Conservation (phyloP, 2,329 filamentous ascomycete species). For the Purpureocillium takamizusanense region DNA sequence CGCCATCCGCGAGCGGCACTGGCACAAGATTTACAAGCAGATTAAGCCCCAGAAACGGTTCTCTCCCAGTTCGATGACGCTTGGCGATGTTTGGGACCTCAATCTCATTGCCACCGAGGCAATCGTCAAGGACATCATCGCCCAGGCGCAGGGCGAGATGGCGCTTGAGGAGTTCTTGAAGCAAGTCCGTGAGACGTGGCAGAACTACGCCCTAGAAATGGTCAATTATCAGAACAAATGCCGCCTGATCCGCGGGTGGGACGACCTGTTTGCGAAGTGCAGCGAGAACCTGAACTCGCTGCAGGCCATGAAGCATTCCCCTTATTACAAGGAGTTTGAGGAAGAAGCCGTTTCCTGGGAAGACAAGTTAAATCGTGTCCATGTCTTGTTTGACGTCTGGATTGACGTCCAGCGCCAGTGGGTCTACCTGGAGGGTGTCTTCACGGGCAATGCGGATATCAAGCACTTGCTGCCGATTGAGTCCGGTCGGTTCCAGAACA, state of each 20-base stretch:
- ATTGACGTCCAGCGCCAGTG: conserved; percentile 99
- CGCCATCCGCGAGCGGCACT: conserved; percentile 91
- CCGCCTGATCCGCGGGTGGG: conserved; percentile 92
- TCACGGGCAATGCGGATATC: conserved; percentile 97
- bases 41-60: conserved; percentile 89
- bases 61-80: conserved; percentile 84
- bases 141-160: conserved; percentile 96
- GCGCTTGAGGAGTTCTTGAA: conserved; percentile 95
- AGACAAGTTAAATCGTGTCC: conserved; percentile 93
- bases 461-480: conserved; percentile 96
- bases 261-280: conserved; percentile 96
- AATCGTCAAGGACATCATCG: conserved; percentile 85
- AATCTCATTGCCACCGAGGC: conserved; percentile 81
- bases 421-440: conserved; percentile 98
- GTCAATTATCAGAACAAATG: conserved; percentile 98
- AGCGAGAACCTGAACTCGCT: conserved; percentile 96
- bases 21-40: conserved; percentile 95
- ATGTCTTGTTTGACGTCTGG: conserved; percentile 98
- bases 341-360: conserved; percentile 96
- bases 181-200: conserved; percentile 94
- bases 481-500: conserved; percentile 95
- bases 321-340: conserved; percentile 98
- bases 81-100: conserved; percentile 98
- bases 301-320: conserved; percentile 97
- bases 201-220: conserved; percentile 86